These are phyloP conservation scores for Candida insectalens DNA, from an alignment of 805 yeast genomes.

Conservation along the genomic window DNA sequence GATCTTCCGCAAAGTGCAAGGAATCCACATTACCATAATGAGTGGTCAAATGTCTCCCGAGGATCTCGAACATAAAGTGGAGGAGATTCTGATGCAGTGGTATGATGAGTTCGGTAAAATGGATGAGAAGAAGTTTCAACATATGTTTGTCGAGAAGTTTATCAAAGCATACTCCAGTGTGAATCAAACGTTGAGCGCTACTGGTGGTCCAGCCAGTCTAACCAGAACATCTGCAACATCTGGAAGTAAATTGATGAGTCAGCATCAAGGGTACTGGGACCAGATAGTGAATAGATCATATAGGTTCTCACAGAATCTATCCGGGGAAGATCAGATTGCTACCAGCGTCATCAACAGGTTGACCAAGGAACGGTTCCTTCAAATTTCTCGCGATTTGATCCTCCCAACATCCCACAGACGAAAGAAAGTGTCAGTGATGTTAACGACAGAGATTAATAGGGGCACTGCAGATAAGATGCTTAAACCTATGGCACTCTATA, in stretches of 20 bases:
- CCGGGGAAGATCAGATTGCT: slow-evolving; percentile 27
- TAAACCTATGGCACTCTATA: slow-evolving; percentile 31
- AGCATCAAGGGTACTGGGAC: slow-evolving; percentile 41
- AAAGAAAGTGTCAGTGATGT: slow-evolving; percentile 33
- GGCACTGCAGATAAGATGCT: slow-evolving; percentile 27
- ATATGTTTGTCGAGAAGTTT: slow-evolving; percentile 28
- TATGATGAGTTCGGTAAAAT: slow-evolving; percentile 22
- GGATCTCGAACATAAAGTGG: slow-evolving; percentile 34
- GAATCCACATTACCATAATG: slow-evolving; percentile 48
- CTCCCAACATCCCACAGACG: slow-evolving; percentile 28
- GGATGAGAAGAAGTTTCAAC: slow-evolving; percentile 28
- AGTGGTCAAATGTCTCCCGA: slow-evolving; percentile 36
- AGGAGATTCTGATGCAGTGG: slow-evolving; percentile 36
- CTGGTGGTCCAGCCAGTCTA: slow-evolving; percentile 17
- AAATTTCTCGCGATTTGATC: slow-evolving; percentile 26
- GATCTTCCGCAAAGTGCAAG: slow-evolving; percentile 39
- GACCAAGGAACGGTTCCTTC: slow-evolving; percentile 22
- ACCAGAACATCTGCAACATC: slow-evolving; percentile 10
- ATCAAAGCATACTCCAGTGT: slow-evolving; percentile 15
- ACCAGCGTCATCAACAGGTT: slow-evolving; percentile 20
- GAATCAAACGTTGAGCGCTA: slow-evolving; percentile 8
- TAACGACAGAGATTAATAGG: slow-evolving; percentile 27
- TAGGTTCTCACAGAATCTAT: slow-evolving; percentile 24
- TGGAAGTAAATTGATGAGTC: slow-evolving; percentile 15
- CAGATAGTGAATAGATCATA: slow-evolving; percentile 37